Base-by-base conservation (phyloP, 1,139 yeast genomes). In the Hanseniaspora sp. region DNA sequence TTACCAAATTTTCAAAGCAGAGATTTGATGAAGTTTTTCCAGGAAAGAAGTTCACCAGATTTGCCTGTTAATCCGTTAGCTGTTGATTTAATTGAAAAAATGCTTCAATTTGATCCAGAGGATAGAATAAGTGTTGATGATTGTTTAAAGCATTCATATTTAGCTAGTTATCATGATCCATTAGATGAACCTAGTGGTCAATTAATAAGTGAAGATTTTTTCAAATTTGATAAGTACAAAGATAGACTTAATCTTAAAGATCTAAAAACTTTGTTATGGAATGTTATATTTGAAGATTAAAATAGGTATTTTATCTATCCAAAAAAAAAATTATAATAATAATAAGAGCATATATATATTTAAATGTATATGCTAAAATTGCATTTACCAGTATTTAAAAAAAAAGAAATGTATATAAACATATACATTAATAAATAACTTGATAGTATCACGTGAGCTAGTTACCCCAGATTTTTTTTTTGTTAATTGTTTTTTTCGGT, bases 61-160 rank as follows among this genome's bases (percentile, higher is more conserved):
- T 13, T 44, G 3, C 35, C 40, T 12, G 66, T 69, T 0, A 83
- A 83, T 65, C 87, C 94, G 3, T 64, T 74, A 58, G 96, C 94
- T 0, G 69, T 90, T 52, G 96, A 90, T 63, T 71, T 90, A 57
- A 69, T 92, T 62, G 84, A 82, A 59, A 80, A 75, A 62, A 74
- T 92, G 70, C 74, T 90, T 52, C 77, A 82, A 5, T 90, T 92
- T 69, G 85, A 87, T 67, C 96, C 96, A 0, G 71, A 72, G 30
- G 79, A 82, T 62, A 74, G 98, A 59, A 78, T 87, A 57, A 79
- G 86, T 1, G 95, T 86, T 3, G 83, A 79, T 46, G 83, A 85
- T 59, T 95, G 96, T 0, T 73, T 90, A 53, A 71, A 72, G 55
- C 97, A 92, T 66, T 95, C 95, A 1, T 92, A 88, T 68, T 72